Evolutionary conservation across 768 basidiomycete species (phyloP).

Genomic region (Suillus hirtellus): DNA sequence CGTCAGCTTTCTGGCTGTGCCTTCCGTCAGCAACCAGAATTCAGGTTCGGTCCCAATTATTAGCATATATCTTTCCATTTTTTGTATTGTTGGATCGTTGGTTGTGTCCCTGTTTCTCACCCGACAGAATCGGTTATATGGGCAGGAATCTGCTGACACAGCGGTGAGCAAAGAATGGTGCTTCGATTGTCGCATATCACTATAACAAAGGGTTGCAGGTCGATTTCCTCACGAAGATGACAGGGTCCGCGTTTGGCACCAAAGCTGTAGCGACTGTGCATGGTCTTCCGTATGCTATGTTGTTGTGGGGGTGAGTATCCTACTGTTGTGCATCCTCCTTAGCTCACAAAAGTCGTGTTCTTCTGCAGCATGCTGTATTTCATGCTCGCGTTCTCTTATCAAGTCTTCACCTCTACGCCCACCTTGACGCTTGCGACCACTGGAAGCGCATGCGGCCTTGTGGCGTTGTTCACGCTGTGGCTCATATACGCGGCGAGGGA

Average conservation of each 20-base stretch:
- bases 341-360: background rate
- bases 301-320: conserved; percentile 51
- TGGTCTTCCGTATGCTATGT: conserved; percentile 49
- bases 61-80: conserved; percentile 36
- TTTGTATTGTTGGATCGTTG: conserved; percentile 36
- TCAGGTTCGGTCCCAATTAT: conserved; percentile 12
- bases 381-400: conserved; percentile 22
- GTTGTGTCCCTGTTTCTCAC: conserved; percentile 37
- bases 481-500: conserved; percentile 5
- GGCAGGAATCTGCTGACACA: conserved; percentile 23
- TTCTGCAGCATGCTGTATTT: conserved; percentile 28
- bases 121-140: conserved; percentile 36
- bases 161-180: conserved; percentile 27
- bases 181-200: background rate
- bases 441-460: conserved; percentile 20
- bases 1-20: conserved; percentile 37
- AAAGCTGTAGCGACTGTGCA: conserved; percentile 49
- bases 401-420: conserved; percentile 24
- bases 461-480: conserved; percentile 25
- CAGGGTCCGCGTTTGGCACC: conserved; percentile 30
- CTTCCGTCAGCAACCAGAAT: conserved; percentile 31
- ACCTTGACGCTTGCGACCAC: conserved; percentile 16
- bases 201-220: background rate
- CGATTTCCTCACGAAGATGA: conserved; percentile 1
- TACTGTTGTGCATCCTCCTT: background rate